Percentiles rank a stretch among this genome's conserved stretches.
Evolutionary conservation across 2,329 filamentous ascomycete genomes (phyloP).

Genomic region (Graphium sp.): DNA sequence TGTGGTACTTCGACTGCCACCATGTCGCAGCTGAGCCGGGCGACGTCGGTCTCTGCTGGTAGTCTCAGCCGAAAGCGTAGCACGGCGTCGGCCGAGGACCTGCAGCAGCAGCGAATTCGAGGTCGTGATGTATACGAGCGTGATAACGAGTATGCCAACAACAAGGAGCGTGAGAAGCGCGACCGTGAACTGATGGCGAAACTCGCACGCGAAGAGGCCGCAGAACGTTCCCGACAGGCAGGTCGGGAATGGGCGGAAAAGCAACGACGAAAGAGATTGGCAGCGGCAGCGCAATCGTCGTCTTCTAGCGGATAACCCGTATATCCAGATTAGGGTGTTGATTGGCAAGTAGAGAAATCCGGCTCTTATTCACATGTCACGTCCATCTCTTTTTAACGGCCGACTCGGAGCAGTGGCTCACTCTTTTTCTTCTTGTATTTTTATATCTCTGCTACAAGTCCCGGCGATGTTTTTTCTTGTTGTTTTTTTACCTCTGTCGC

Average conservation of each 20-base stretch:
- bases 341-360: not conserved
- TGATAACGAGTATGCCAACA: constrained; percentile 28
- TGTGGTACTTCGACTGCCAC: constrained; percentile 11
- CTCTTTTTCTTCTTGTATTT: not conserved
- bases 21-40: constrained; percentile 15
- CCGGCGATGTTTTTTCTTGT: constrained; percentile 1
- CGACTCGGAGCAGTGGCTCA: not conserved
- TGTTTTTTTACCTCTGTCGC: too few relatives aligned
- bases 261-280: constrained; percentile 24
- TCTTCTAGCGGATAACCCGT: not conserved
- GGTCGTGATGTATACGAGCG: constrained; percentile 35
- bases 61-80: constrained; percentile 26
- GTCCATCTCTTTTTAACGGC: not conserved
- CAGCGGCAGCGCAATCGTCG: constrained; percentile 1
- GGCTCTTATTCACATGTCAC: not conserved
- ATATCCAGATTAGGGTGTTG: not conserved
- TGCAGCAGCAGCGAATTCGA: constrained; percentile 30
- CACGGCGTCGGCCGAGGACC: constrained; percentile 30
- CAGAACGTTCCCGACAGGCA: constrained; percentile 39
- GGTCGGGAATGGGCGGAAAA: constrained; percentile 48
- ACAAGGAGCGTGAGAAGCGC: constrained; percentile 32
- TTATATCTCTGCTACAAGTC: too few relatives aligned
- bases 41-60: constrained; percentile 26
- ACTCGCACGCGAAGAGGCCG: constrained; percentile 39
- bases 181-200: constrained; percentile 37